phyloP scores from a whole-genome alignment of 495 filamentous ascomycete species.

The Talaromyces wortmannii region DNA sequence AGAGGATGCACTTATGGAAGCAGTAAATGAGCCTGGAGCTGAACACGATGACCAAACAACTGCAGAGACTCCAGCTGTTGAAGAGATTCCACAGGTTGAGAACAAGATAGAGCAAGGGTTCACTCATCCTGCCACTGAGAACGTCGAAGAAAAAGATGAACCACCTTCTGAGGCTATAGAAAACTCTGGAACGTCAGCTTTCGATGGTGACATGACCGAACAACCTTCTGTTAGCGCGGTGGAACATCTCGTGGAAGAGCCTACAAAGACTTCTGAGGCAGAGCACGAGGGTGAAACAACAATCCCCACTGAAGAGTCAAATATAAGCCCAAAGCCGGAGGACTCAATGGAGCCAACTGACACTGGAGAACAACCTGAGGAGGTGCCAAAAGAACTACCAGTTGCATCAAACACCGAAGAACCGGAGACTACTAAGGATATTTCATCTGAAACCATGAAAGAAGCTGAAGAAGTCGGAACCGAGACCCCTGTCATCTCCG shows the following conservation, averaged over 20 bases:
- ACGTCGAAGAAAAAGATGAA: not conserved
- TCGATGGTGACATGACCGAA: too few species aligned
- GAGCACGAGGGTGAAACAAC: not conserved
- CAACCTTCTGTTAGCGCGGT: too few species aligned
- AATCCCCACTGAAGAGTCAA: not conserved
- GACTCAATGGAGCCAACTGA: constrained; percentile 1
- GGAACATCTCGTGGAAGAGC: too few species aligned
- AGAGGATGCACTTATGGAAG: too few species aligned
- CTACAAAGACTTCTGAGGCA: too few species aligned
- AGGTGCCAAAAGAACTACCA: not conserved
- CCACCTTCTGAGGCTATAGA: too few species aligned
- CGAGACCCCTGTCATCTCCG: not conserved
- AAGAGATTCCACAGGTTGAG: too few species aligned
- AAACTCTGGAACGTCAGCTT: too few species aligned
- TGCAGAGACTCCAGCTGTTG: too few species aligned
- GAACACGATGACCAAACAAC: too few species aligned
- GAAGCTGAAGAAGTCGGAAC: not conserved
- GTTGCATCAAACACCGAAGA: not conserved
- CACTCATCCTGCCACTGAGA: not conserved
- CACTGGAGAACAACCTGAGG: not conserved
- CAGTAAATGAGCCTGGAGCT: too few species aligned
- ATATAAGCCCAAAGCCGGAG: not conserved
- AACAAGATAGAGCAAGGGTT: too few species aligned
- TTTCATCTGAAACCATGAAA: not conserved
- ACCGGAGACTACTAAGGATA: not conserved